Conservation (phyloP, 495 filamentous ascomycete genomes). For the Eremomyces bilateralis region DNA sequence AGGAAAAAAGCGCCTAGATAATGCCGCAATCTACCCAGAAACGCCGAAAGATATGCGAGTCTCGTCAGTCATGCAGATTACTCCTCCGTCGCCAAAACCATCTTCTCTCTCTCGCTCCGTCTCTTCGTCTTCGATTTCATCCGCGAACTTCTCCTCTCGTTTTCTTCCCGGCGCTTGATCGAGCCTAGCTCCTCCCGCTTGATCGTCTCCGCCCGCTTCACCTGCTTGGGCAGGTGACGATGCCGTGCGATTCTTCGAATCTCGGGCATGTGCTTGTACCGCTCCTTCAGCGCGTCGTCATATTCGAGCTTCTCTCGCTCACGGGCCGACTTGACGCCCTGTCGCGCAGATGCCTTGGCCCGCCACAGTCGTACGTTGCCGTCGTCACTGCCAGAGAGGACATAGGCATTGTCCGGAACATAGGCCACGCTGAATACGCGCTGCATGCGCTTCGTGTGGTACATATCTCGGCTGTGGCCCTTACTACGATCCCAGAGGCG, state of each 20-base stretch:
- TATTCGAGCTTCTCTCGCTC: slow-evolving; percentile 83
- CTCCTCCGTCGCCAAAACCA: slow-evolving; percentile 59
- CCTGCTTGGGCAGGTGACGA: slow-evolving; percentile 72
- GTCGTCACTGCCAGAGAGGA: slow-evolving; percentile 75
- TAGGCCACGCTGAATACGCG: slow-evolving; percentile 69
- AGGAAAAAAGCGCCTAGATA: too few relatives aligned
- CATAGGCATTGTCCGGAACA: slow-evolving; percentile 72
- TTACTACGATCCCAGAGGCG: slow-evolving; percentile 59
- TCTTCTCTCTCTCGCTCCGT: slow-evolving; percentile 77
- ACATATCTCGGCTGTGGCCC: slow-evolving; percentile 78
- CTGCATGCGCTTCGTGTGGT: slow-evolving; percentile 97
- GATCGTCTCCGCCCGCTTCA: slow-evolving; percentile 96
- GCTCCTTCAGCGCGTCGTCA: slow-evolving; percentile 58
- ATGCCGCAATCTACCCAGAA: too few relatives aligned
- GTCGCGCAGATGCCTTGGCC: slow-evolving; percentile 62
- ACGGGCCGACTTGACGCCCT: slow-evolving; percentile 62
- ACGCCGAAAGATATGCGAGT: too few relatives aligned
- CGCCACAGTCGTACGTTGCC: slow-evolving; percentile 90
- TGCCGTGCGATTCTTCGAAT: slow-evolving; percentile 77
- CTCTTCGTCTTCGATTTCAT: slow-evolving; percentile 54
- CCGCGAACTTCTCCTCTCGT: slow-evolving; percentile 73
- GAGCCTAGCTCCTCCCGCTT: slow-evolving; percentile 73
- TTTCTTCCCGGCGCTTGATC: slow-evolving; percentile 81
- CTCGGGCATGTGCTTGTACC: slow-evolving; percentile 92
- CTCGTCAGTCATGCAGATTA: too few relatives aligned